phyloP scores from a whole-genome alignment of 1,284 basidiomycete species.

The Ustilago sp. region DNA sequence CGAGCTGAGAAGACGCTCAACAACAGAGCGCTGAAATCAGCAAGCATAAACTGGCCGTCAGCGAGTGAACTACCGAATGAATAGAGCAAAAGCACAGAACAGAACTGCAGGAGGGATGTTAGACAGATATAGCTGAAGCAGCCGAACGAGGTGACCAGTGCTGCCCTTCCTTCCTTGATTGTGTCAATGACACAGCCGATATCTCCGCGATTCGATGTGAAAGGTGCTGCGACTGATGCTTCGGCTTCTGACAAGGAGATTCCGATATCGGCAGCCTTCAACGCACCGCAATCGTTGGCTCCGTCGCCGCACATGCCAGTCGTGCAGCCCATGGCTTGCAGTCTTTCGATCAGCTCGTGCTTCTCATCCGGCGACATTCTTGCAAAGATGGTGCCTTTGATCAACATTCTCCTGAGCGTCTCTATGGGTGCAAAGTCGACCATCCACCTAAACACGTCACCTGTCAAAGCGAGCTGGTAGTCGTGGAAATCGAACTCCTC shows the following conservation, averaged over 20 bases:
- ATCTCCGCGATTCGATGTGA: slow-evolving; percentile 92
- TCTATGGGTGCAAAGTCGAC: slow-evolving; percentile 93
- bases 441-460: slow-evolving; percentile 99
- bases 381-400: slow-evolving; percentile 95
- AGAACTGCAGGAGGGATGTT: slow-evolving; percentile 73
- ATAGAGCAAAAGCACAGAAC: slow-evolving; percentile 87
- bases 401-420: slow-evolving; percentile 77
- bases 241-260: slow-evolving; percentile 97
- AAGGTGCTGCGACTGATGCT: slow-evolving; percentile 98
- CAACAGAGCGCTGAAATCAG: slow-evolving; percentile 25
- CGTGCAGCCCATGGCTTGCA: slow-evolving; percentile 92
- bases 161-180: slow-evolving; percentile 88
- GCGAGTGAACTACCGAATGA: slow-evolving; percentile 95
- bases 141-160: slow-evolving; percentile 95
- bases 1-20: slow-evolving; percentile 43
- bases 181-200: slow-evolving; percentile 96
- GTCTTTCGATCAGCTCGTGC: slow-evolving; percentile 94
- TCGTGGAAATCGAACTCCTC: slow-evolving; percentile 75
- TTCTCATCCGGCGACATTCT: slow-evolving; percentile 99
- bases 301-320: slow-evolving; percentile 99
- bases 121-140: slow-evolving; percentile 93
- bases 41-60: slow-evolving; percentile 91
- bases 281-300: slow-evolving; percentile 97
- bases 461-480: slow-evolving; percentile 91
- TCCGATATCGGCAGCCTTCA: slow-evolving; percentile 98